Conservation (phyloP, 192 early-diverging fungal genomes). For the Gigaspora rosea region DNA sequence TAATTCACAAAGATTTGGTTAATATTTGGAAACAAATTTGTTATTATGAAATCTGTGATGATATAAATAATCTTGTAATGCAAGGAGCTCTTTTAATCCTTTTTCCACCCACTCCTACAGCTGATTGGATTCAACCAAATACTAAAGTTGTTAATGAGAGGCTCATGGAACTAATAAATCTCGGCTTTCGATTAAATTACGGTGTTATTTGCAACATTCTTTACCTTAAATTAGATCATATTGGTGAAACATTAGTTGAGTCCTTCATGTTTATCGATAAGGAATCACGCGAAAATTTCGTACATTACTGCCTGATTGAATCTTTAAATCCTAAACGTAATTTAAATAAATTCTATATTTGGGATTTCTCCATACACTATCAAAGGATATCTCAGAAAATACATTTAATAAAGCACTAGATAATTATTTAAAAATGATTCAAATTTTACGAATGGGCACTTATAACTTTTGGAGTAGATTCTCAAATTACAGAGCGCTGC, state of each 20-base stretch:
- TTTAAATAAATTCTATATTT: too few species aligned
- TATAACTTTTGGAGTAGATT: too few species aligned
- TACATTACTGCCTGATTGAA: too few species aligned
- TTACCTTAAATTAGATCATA: neutral
- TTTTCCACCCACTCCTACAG: neutral
- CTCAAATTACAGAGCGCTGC: too few species aligned
- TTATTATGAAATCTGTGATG: conserved; percentile 14
- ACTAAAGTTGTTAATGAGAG: neutral
- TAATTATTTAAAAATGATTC: too few species aligned
- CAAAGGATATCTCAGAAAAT: too few species aligned
- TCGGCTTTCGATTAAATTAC: conserved; percentile 8
- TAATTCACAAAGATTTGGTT: conserved; percentile 10
- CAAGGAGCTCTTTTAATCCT: conserved; percentile 12
- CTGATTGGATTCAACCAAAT: conserved; percentile 13
- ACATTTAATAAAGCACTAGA: too few species aligned
- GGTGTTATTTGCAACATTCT: conserved; percentile 2
- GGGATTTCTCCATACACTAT: too few species aligned
- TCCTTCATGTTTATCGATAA: neutral
- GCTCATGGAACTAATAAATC: neutral
- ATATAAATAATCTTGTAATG: conserved; percentile 23
- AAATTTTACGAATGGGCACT: too few species aligned
- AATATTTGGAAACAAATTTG: neutral
- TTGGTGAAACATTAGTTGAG: neutral
- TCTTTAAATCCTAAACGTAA: too few species aligned
- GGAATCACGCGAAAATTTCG: too few species aligned